Evolutionary conservation across 2,329 filamentous ascomycete genomes (phyloP), one percentile per base, ranked within the genome.

Genomic region (Colletotrichum camelliae): DNA sequence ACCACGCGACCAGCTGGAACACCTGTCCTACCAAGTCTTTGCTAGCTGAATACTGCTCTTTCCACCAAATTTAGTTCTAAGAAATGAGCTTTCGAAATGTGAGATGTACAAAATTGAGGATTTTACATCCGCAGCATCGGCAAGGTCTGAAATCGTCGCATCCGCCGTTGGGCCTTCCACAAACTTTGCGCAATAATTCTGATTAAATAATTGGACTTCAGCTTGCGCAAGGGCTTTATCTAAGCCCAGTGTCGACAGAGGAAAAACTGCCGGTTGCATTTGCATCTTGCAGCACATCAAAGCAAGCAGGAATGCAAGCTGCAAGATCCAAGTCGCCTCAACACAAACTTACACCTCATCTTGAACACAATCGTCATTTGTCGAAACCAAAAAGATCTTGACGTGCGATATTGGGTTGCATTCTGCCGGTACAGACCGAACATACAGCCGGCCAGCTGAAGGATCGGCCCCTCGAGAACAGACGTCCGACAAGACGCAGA

Each of bases 401-500:
- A 58, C 24, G 5, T 37, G 13, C 27, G n/a, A 62, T 35, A 7
- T 35, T 62, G 16, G 31, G 58, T 35, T 62, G 29, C 58, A 33
- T 37, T 33, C 18, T n/a, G 33, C n/a, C 58, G 31, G 58, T 62
- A 21, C 29, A 57, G 16, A 31, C 61, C 55, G n/a, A 60, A 61
- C 9, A 7, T 24, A 24, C 31, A 39, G 58, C 58, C 31, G 55
- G 58, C 58, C 52, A 21, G 58, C 52, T 55, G 21, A 31, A 52
- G 16, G 61, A 69, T 35, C 58, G 37, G 7, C 27, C 27, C 16
- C 62, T 37, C 18, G 74, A 35, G 70, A 73, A 76, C 74, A 76
- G 74, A 76, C 48, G 70, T 60, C 74, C 57, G 65, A 76, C 48
- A 68, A 52, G 58, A 68, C 58, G 48, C 58, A 61, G 58, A 21